Percentiles rank a stretch among this genome's conserved stretches.
Conservation (phyloP, 805 yeast species). For the Yarrowia divulgata region DNA sequence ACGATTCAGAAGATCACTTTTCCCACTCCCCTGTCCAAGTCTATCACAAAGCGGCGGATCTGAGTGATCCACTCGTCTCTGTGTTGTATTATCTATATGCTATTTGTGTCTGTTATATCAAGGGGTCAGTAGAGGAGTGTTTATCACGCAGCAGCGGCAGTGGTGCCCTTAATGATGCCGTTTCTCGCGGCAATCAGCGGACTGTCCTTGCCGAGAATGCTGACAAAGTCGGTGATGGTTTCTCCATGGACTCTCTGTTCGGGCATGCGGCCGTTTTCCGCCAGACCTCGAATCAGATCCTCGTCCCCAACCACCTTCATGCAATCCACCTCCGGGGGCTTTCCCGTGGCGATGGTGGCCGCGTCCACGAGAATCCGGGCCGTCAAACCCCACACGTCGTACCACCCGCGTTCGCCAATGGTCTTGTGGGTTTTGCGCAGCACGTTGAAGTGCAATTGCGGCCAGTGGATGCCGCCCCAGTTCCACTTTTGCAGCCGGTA, state of each 20-base stretch:
- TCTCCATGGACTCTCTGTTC: slow-evolving; percentile 43
- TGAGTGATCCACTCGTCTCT: background rate
- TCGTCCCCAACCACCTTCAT: slow-evolving; percentile 49
- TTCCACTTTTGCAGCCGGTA: slow-evolving; percentile 46
- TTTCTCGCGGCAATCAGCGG: slow-evolving; percentile 41
- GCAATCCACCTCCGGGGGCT: slow-evolving; percentile 50
- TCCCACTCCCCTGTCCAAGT: background rate
- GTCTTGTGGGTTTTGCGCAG: slow-evolving; percentile 43
- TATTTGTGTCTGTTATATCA: slow-evolving; percentile 2
- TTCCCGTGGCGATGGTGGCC: slow-evolving; percentile 50
- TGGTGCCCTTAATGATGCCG: slow-evolving; percentile 22
- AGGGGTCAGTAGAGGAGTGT: background rate
- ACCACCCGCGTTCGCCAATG: slow-evolving; percentile 48
- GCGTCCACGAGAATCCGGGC: slow-evolving; percentile 53
- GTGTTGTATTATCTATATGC: slow-evolving; percentile 11
- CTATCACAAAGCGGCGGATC: background rate
- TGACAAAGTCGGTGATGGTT: slow-evolving; percentile 41
- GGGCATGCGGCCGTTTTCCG: slow-evolving; percentile 43
- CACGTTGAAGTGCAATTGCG: slow-evolving; percentile 49
- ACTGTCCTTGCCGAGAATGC: slow-evolving; percentile 44
- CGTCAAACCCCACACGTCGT: slow-evolving; percentile 55
- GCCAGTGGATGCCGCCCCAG: slow-evolving; percentile 51
- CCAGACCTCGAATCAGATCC: slow-evolving; percentile 44
- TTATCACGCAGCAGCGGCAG: background rate
- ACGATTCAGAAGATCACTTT: no score